These are phyloP conservation scores for Auriscalpium orientale DNA, from an alignment of 768 basidiomycete genomes.

Conservation along the genomic window DNA sequence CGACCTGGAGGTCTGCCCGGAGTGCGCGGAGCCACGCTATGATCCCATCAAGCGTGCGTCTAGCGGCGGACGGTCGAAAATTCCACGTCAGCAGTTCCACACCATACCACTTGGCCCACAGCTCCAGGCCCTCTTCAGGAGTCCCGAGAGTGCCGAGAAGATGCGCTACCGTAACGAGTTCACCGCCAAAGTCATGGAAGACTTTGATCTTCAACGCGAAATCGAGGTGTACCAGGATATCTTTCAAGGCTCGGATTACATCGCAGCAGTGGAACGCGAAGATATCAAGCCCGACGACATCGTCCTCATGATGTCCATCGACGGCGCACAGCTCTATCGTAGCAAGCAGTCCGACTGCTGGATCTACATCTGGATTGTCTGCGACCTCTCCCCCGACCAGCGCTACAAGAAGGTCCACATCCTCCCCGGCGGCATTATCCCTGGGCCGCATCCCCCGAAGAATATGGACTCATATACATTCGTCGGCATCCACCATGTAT, in stretches of 20 bases:
- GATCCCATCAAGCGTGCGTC: slow-evolving; percentile 1
- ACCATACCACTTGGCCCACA: slow-evolving; percentile 18
- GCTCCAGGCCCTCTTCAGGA: slow-evolving; percentile 9
- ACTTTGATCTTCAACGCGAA: background rate
- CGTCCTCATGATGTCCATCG: slow-evolving; percentile 28
- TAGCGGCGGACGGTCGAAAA: background rate
- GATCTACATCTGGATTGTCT: slow-evolving; percentile 30
- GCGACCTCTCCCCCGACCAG: slow-evolving; percentile 22
- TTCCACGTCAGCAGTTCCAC: slow-evolving; percentile 6
- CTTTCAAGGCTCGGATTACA: slow-evolving; percentile 10
- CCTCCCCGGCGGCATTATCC: slow-evolving; percentile 22
- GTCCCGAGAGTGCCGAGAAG: background rate
- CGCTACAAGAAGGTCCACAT: slow-evolving; percentile 26
- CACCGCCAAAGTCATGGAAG: background rate
- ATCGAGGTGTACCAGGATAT: slow-evolving; percentile 1
- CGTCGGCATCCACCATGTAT: slow-evolving; percentile 26
- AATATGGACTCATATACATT: slow-evolving; percentile 22
- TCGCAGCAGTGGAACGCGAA: background rate
- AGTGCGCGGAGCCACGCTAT: slow-evolving; percentile 5
- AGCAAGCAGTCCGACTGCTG: slow-evolving; percentile 27
- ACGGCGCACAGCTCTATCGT: slow-evolving; percentile 34
- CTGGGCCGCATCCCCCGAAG: slow-evolving; percentile 26
- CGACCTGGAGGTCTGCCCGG: slow-evolving; percentile 9
- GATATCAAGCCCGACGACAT: slow-evolving; percentile 19
- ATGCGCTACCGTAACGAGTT: slow-evolving; percentile 5